Base-by-base conservation (phyloP, 2,329 filamentous ascomycete genomes). In the Didymella pinodella region DNA sequence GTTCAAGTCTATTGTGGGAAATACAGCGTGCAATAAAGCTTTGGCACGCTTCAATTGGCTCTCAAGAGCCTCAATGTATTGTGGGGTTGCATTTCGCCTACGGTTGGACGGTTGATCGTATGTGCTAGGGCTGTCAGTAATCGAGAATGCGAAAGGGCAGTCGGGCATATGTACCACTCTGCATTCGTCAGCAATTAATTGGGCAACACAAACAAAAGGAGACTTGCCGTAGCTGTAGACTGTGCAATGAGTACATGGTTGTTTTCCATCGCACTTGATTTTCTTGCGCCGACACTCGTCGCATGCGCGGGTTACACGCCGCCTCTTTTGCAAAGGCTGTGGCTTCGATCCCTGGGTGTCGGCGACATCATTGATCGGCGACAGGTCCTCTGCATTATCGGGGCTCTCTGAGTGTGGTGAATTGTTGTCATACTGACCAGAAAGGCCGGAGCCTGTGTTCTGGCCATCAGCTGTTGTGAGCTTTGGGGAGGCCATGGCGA, bases 31-130 rank as follows among this genome's bases (percentile, higher is more conserved):
- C 58, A 97, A 81, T 11, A 97, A 81, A 2, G 87, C 85, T 78
- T 97, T 92, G 29, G 92, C 92, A 63, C 92, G 91, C 70, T 93
- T 91, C 52, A 97, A 80, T 64, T 92, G 88, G 65, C 84, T 88
- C 77, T 97, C 93, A 48, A 97, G 82, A 3, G 92, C 92, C 78
- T 97, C 93, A 66, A 97, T 92, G 75, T 97, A 96, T 78, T 96
- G 92, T 18, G 93, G 93, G 26, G 92, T 91, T 22, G 93, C 93
- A 75, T 97, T 97, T 69, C 93, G 88, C 66, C 93, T 86, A 65
- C 93, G 86, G 76, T 97, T 97, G 25, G 93, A 97, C 12, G 93
- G 93, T 75, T 97, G 95, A 73, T 97, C 93, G 78, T 97, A 97
- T 28, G 93, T 96, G 77, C 68, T 71, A 38, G 32, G 12, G 29